Conservation (phyloP, 495 filamentous ascomycete genomes). For the Aspergillus homomorphus region DNA sequence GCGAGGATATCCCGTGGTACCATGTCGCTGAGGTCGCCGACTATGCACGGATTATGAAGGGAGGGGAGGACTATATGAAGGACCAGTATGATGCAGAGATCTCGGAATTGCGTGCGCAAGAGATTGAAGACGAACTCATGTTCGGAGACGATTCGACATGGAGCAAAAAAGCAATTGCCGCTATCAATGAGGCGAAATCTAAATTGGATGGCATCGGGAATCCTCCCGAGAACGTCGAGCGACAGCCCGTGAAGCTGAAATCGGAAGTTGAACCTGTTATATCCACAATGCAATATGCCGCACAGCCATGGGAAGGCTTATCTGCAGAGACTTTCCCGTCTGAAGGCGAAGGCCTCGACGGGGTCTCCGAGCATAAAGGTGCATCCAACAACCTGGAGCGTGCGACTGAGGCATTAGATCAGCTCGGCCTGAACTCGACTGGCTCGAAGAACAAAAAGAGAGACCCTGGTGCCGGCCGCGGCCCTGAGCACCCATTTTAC, state of each 20-base stretch:
- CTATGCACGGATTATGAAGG: conserved; percentile 94
- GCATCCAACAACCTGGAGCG: conserved; percentile 24
- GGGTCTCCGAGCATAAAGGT: conserved; percentile 10
- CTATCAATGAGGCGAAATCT: conserved; percentile 68
- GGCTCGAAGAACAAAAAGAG: conserved; percentile 26
- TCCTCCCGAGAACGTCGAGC: conserved; percentile 53
- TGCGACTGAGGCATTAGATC: conserved; percentile 30
- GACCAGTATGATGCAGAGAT: conserved; percentile 77
- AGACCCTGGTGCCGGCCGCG: conserved; percentile 19
- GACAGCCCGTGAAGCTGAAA: conserved; percentile 44
- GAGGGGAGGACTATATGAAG: conserved; percentile 82
- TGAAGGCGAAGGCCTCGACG: not conserved
- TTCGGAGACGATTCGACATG: conserved; percentile 93
- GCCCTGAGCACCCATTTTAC: conserved; percentile 54
- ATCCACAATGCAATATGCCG: conserved; percentile 50
- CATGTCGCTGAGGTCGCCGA: conserved; percentile 91
- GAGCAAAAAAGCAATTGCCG: conserved; percentile 75
- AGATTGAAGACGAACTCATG: conserved; percentile 83
- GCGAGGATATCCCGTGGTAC: conserved; percentile 87
- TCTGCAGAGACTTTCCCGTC: conserved; percentile 23
- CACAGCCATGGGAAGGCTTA: conserved; percentile 41
- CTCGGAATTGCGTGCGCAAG: conserved; percentile 66
- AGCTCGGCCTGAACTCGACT: conserved; percentile 21
- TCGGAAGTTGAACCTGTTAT: conserved; percentile 48
- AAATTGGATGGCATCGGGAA: conserved; percentile 70